Evolutionary conservation across 805 yeast genomes (phyloP), one percentile per base, ranked within the genome.

Genomic region (Wickerhamiella occidentalis): DNA sequence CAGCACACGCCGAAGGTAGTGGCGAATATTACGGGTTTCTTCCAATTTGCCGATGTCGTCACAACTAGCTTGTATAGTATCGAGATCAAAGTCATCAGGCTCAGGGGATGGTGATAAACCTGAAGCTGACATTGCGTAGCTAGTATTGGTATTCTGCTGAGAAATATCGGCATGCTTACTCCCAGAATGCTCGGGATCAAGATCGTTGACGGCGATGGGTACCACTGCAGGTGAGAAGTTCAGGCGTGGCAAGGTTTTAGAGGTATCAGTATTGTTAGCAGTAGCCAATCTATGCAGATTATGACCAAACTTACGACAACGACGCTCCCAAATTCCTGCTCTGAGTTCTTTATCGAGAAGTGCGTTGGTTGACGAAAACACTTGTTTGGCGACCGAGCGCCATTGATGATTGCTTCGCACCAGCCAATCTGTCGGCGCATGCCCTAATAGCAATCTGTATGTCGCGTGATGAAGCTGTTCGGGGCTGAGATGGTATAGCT

Each of bases 401-500:
- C 47, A 42, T 22, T 35, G 47, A 19, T 19, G 15, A 33, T 48
- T 25, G 37, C 43, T 23, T 19, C 23, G 28, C 22, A 26, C 30
- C 17, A 48, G 47, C 47, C 47, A 48, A 33, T 51, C 57, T 7
- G 42, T 37, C 2, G 68, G 65, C n/a, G 62, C 55, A 6, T 59
- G 62, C 18, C 69, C 69, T 3, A 65, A 49, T n/a, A 64, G 50
- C 37, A 55, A 40, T 13, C 58, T 58, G 21, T 66, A 53, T 29
- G 64, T 56, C 48, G 63, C 64, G 19, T 53, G 49, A 51, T 65
- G 58, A 18, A 63, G 42, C n/a, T 54, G 52, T 25, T 51, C 36
- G 2, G 67, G 64, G 1, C 61, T 50, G 28, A 60, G 47, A 42
- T 55, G 56, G 49, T 54, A 56, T 33, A 65, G 55, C 49, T 64